Base-by-base conservation (phyloP, 306 rosid genomes). In the Lathyrus sativus region DNA sequence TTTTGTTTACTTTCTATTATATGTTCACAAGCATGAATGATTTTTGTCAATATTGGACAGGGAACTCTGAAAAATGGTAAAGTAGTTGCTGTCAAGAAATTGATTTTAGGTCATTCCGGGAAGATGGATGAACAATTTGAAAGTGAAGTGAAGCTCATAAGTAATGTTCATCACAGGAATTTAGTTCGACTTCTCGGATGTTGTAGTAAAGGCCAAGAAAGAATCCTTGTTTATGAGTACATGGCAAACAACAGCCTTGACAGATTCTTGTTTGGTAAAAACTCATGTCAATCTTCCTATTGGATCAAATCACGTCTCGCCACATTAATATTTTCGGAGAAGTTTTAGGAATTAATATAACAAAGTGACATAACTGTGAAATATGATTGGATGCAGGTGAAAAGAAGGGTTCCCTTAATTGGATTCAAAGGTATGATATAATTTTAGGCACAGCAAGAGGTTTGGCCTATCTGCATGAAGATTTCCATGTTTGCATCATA, bases 101-200 rank as follows among this genome's bases (percentile, higher is more conserved):
- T 86, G 38, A 15, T 72, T 9, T 68, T 86, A 60, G 84, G 81
- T 55, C 79, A 70, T 44, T 77, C 87, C 2, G 42, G 58, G 0
- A 81, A 78, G 74, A 76, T 85, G 68, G 85, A 83, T 67, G 79
- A 76, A 2, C 73, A 75, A 44, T 89, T 89, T 42, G 82, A 79
- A 62, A 83, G 85, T 72, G 96, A 89, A 71, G 90, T 87, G 9
- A 87, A 70, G 81, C 87, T 87, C 24, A 89, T 89, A 68, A 81
- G 92, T 7, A 87, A 89, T 53, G 92, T 85, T 61, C 92, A 87
- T 76, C 96, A 89, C 29, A 66, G 88, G 35, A 87, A 89, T 72
- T 81, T 89, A 0, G 80, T 85, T 67, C 77, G 90, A 14, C 92
- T 89, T 57, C 87, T 89, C 22, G 96, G 96, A 44, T 87, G 90